Evolutionary conservation across 2,329 filamentous ascomycete genomes (phyloP), one percentile per base, ranked within the genome.

Genomic region (Pseudofabraea citricarpa): DNA sequence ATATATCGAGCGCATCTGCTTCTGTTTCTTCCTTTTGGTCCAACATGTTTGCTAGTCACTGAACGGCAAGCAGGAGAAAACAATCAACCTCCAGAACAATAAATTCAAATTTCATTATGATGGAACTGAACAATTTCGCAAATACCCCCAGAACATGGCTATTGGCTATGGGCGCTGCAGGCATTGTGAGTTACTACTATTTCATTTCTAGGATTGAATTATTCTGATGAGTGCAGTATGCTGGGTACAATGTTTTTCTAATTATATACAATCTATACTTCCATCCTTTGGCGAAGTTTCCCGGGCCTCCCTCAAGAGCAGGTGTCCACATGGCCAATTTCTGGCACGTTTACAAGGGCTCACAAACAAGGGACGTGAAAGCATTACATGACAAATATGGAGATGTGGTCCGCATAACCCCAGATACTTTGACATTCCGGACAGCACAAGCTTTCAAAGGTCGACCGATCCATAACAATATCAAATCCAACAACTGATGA

Each of bases 361-460:
- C 15, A 18, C 19, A 36, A 19, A 13, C 16, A 6, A 6, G 12
- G 16, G 19, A 16, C 33, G 16, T 20, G 21, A 20, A 16, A 36
- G 15, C 13, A 13, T 22, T 40, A 9, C 38, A 40, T 19, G 18
- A 29, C 8, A 29, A 36, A 8, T 42, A 42, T 40, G 38, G 38
- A 2, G 22, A 27, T 20, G 16, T 40, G 18, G 38, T 40, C 5
- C 38, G 38, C 9, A 29, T 29, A 4, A n/a, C 18, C 18, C 38
- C 38, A 9, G 26, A 40, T n/a, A 29, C 23, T 5, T 29, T 40
- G 8, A 27, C 22, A 4, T 27, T 27, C n/a, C 27, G 15, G 13
- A 15, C 38, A 16, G 15, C 38, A 19, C 16, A 29, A 29, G 38
- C 38, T 18, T 29, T 26, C 5, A 40, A 40, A 7, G 38, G 26